These are phyloP conservation scores for Beauveria scarabaeidicola DNA, from an alignment of 2,329 filamentous ascomycete genomes.

Conservation along the genomic window DNA sequence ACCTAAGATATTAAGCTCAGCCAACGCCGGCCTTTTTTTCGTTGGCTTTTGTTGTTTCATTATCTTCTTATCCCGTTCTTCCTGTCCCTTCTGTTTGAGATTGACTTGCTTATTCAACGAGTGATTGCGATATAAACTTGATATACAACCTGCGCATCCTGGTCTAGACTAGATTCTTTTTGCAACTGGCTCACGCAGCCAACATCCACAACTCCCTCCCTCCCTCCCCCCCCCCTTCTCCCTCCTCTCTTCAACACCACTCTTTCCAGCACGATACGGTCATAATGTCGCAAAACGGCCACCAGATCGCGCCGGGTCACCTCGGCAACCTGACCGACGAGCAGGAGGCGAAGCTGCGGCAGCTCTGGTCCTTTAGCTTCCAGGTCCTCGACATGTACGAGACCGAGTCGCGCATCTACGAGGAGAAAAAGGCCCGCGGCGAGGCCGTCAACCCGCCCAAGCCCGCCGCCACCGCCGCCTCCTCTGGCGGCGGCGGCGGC, in stretches of 20 bases:
- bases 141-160: neutral
- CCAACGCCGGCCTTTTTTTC: neutral
- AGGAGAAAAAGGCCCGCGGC: constrained; percentile 19
- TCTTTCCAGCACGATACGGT: neutral
- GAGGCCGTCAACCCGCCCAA: constrained; percentile 14
- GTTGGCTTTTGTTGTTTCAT: neutral
- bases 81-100: neutral
- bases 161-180: neutral
- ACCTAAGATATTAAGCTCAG: neutral
- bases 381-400: constrained; percentile 57
- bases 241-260: neutral
- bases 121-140: neutral
- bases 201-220: neutral
- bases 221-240: neutral
- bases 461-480: neutral
- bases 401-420: constrained; percentile 14
- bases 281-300: constrained; percentile 3
- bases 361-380: constrained; percentile 68
- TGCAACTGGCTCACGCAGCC: neutral
- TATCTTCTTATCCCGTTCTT: neutral
- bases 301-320: neutral
- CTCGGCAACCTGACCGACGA: constrained; percentile 70
- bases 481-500: neutral
- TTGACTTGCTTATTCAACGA: too few species aligned
- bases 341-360: constrained; percentile 72